phyloP scores from a whole-genome alignment of 441 rosid genomes.

The Capsella rubella region DNA sequence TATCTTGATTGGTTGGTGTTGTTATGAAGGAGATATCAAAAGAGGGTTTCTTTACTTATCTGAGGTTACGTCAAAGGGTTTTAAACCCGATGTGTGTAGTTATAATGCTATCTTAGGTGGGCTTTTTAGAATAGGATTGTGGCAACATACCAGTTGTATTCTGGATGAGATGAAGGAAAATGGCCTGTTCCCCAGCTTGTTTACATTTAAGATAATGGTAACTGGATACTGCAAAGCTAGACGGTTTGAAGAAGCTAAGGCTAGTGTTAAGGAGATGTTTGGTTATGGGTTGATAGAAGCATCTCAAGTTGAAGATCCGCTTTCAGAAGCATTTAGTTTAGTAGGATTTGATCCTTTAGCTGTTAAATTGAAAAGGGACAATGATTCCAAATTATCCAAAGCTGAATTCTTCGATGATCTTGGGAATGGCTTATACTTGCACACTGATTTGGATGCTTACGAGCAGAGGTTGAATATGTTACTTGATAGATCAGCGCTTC shows the following conservation, averaged over 20 bases:
- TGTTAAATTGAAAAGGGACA: constrained; percentile 79
- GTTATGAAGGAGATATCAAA: constrained; percentile 61
- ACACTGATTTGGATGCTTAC: constrained; percentile 65
- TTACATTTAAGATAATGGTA: constrained; percentile 63
- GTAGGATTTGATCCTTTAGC: constrained; percentile 68
- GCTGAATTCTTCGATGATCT: constrained; percentile 79
- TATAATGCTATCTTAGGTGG: constrained; percentile 62
- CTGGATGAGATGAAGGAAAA: constrained; percentile 69
- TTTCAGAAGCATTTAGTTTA: constrained; percentile 62
- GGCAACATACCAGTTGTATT: constrained; percentile 55
- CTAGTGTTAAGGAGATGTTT: constrained; percentile 60
- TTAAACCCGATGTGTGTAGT: constrained; percentile 56
- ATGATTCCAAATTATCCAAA: constrained; percentile 54
- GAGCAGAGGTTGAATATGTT: constrained; percentile 56
- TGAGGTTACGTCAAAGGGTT: constrained; percentile 61
- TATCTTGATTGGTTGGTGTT: constrained; percentile 75
- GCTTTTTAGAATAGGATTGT: constrained; percentile 61
- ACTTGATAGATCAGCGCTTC: constrained; percentile 58
- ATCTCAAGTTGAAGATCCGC: constrained; percentile 61
- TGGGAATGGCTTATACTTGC: constrained; percentile 89
- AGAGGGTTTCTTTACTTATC: constrained; percentile 61
- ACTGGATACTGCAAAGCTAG: constrained; percentile 82
- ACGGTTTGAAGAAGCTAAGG: constrained; percentile 68
- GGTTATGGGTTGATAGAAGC: constrained; percentile 54
- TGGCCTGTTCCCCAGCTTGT: constrained; percentile 48